Evolutionary conservation across 257 asterid species (phyloP).

Genomic region (Eustoma russellianum): DNA sequence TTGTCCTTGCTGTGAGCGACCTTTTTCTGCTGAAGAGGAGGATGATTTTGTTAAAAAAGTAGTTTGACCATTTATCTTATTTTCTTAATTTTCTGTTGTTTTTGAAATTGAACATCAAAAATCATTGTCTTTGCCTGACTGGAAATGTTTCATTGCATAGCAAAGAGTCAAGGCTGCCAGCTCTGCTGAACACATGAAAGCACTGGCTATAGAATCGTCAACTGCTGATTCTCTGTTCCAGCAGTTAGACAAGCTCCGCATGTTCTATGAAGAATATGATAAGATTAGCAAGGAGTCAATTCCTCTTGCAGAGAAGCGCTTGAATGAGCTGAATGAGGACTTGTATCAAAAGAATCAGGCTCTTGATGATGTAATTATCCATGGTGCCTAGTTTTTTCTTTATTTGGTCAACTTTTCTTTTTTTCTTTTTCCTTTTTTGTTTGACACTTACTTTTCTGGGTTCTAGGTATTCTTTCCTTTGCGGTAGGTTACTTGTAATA

Average conservation of each 20-base stretch:
- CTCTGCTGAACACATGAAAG: constrained; percentile 56
- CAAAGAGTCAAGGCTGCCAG: constrained; percentile 61
- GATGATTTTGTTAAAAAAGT: constrained; percentile 85
- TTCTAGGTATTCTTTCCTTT: background rate
- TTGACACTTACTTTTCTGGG: background rate
- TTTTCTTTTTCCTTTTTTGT: background rate
- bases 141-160: constrained; percentile 30
- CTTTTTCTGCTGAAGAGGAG: constrained; percentile 83
- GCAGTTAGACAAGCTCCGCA: constrained; percentile 82
- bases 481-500: no score
- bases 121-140: constrained; percentile 1
- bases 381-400: constrained; percentile 15
- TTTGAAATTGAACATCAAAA: constrained; percentile 6
- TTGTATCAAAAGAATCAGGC: constrained; percentile 70
- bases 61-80: constrained; percentile 10
- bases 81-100: constrained; percentile 1
- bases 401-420: no score
- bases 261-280: constrained; percentile 65
- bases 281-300: constrained; percentile 61
- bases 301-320: constrained; percentile 66
- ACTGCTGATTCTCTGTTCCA: constrained; percentile 65
- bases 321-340: constrained; percentile 61
- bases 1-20: constrained; percentile 92
- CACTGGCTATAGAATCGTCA: constrained; percentile 46
- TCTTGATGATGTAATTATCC: constrained; percentile 79